Base-by-base conservation (phyloP, 495 filamentous ascomycete species). In the Geopyxis carbonaria region DNA sequence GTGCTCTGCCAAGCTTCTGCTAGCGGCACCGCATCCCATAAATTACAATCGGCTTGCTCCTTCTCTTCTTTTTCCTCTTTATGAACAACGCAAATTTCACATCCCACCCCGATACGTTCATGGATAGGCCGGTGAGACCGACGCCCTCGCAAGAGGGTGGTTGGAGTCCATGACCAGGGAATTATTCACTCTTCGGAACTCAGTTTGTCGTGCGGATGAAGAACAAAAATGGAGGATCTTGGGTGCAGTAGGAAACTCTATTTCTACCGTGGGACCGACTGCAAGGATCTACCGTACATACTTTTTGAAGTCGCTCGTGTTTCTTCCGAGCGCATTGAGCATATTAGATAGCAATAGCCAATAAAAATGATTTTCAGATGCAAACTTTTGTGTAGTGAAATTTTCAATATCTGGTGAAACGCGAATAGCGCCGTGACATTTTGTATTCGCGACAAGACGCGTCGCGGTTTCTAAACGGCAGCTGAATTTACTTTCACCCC, bases 71-170 rank as follows among this genome's bases (percentile, higher is more conserved):
- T 69, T 66, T 56, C 53, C 61, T 62, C 58, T 55, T 42, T 59
- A 70, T 68, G 67, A 71, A 75, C 72, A 77, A 76, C 71, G 70
- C 72, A 71, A 72, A 72, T 64, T 57, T 55, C 47, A 76, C 73
- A 60, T 53, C 36, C 43, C 49, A 34, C 35, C 44, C 31, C 28
- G 11, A 5, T 19, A 22, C 11, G 32, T 43, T 43, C 31, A 13
- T 15, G 31, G 31, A 29, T 53, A 54, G 23, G 4, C 34, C 15
- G 6, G 19, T 5, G 10, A 22, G 19, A 33, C 14, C 48, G 55
- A 33, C n/a, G n/a, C 44, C 38, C 34, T 36, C 39, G 13, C 27
- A 40, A 43, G 43, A 43, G n/a, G n/a, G 44, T 45, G 43, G 48
- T 55, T 49, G 47, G 53, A 47, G 41, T 70, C 67, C 57, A 75